phyloP scores from a whole-genome alignment of 2,329 filamentous ascomycete genomes.

The Elsinoe fawcettii region DNA sequence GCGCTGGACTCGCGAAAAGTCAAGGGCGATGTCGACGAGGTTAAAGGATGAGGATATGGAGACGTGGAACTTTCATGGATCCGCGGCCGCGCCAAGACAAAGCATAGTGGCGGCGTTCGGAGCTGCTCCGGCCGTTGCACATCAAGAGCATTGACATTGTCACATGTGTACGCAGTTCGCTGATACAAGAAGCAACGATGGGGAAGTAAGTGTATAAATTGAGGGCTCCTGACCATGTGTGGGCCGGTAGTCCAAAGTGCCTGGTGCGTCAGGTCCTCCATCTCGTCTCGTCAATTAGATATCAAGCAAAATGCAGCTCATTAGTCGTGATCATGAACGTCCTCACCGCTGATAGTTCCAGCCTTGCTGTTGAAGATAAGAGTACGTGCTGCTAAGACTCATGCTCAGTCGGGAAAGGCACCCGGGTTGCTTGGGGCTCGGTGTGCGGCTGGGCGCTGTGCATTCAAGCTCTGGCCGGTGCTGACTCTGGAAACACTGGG shows the following conservation, averaged over 20 bases:
- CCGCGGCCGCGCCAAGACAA: constrained; percentile 1
- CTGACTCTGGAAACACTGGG: neutral
- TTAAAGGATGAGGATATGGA: constrained; percentile 1
- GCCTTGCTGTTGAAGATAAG: no score
- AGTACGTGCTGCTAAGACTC: no score
- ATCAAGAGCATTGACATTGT: neutral
- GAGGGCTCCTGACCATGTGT: no score
- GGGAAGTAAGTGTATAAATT: no score
- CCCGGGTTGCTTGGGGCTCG: constrained; percentile 12
- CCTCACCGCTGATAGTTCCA: neutral
- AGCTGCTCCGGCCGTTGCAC: neutral
- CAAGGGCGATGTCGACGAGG: no score
- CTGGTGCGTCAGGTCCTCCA: neutral
- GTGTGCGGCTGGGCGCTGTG: neutral
- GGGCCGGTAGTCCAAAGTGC: no score
- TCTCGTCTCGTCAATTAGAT: neutral
- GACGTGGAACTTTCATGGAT: constrained; percentile 13
- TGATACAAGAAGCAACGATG: no score
- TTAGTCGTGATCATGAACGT: neutral
- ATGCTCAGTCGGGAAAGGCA: constrained; percentile 5
- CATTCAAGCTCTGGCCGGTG: constrained; percentile 7
- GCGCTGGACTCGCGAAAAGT: neutral
- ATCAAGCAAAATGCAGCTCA: neutral
- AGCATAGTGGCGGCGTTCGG: neutral
- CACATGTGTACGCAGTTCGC: neutral